These are phyloP conservation scores for Malania oleifera DNA, from an alignment of 164 flowering plant genomes.

Conservation along the genomic window DNA sequence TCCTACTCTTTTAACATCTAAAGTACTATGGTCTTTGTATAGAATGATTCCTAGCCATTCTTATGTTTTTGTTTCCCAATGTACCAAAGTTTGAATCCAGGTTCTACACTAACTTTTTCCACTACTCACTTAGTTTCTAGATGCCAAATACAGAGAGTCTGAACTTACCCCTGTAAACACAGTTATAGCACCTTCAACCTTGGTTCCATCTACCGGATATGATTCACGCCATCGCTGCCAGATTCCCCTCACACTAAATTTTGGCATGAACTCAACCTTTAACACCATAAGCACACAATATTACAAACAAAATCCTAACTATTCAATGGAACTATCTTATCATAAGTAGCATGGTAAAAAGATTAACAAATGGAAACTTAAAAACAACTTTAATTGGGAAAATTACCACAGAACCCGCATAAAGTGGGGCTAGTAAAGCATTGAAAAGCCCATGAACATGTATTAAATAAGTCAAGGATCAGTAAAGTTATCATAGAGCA, in stretches of 20 bases:
- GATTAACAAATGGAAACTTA: background rate
- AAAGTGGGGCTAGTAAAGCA: conserved; percentile 93
- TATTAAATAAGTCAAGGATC: conserved; percentile 60
- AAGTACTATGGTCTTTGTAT: no score
- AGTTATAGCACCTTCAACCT: conserved; percentile 62
- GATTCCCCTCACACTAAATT: conserved; percentile 95
- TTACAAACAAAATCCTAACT: conserved; percentile 7
- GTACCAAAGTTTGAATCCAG: no score
- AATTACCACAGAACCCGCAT: conserved; percentile 83
- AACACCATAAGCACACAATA: conserved; percentile 18
- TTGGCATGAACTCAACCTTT: conserved; percentile 97
- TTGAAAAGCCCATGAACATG: conserved; percentile 99
- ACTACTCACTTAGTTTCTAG: no score
- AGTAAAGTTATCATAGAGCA: background rate
- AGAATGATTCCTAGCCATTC: no score
- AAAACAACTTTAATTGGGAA: background rate
- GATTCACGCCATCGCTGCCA: conserved; percentile 99
- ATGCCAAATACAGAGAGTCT: background rate
- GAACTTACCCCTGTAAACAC: conserved; percentile 94
- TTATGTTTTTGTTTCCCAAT: no score
- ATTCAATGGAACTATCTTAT: conserved; percentile 1
- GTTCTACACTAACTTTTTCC: no score
- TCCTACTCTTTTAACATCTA: no score
- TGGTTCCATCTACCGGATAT: conserved; percentile 62
- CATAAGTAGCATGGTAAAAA: background rate